Conservation (phyloP, 495 filamentous ascomycete genomes). For the Aspergillus coremiiformis region DNA sequence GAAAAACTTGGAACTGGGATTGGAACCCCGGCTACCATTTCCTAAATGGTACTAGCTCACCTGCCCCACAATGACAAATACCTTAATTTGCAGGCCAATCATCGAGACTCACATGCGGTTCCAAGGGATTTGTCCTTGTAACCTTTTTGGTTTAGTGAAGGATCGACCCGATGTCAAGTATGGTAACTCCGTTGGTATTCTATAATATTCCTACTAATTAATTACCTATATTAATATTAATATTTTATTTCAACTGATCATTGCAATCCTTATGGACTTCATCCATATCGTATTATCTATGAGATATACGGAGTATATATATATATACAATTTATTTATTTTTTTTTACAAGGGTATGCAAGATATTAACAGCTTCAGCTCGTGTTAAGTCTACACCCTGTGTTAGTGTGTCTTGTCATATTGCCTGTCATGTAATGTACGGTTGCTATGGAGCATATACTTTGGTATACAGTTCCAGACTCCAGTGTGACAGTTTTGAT, state of each 20-base stretch:
- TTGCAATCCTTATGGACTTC: too few species aligned
- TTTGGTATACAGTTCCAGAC: background rate
- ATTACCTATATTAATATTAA: too few species aligned
- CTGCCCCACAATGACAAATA: slow-evolving; percentile 36
- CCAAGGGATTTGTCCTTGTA: slow-evolving; percentile 17
- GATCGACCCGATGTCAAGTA: too few species aligned
- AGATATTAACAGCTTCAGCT: too few species aligned
- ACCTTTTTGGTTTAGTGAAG: background rate
- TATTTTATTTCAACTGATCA: too few species aligned
- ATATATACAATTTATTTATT: too few species aligned
- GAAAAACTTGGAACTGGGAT: too few species aligned
- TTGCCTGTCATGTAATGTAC: background rate
- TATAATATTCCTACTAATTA: too few species aligned
- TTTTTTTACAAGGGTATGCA: too few species aligned
- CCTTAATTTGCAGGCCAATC: slow-evolving; percentile 16
- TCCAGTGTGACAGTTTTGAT: slow-evolving; percentile 1
- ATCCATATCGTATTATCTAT: too few species aligned
- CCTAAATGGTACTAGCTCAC: slow-evolving; percentile 13
- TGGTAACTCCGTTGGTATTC: too few species aligned
- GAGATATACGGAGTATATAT: background rate
- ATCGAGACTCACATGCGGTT: slow-evolving; percentile 16
- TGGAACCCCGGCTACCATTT: slow-evolving; percentile 26
- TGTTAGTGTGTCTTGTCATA: background rate
- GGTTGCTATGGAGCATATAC: background rate
- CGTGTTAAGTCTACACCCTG: background rate